Evolutionary conservation across 208 protist species (phyloP).

Genomic region (Porcisia hertigi): DNA sequence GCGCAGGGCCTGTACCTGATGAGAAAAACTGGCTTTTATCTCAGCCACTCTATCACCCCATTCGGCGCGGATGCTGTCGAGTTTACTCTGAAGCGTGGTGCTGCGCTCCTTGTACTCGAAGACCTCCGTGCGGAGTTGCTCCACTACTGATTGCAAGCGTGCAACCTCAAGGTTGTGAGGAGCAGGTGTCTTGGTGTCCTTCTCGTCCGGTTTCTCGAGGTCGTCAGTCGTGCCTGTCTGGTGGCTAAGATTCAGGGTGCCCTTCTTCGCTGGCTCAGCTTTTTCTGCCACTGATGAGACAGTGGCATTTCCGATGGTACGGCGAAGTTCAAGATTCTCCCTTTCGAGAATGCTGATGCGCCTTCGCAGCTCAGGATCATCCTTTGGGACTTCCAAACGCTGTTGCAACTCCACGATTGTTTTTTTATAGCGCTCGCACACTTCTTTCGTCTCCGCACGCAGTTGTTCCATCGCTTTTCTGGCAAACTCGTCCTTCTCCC

Average conservation of each 20-base stretch:
- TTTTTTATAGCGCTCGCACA: conserved; percentile 64
- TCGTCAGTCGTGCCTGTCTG: not conserved
- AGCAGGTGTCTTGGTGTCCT: not conserved
- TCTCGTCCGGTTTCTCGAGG: not conserved
- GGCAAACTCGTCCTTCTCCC: conserved; percentile 69
- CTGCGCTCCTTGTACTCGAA: conserved; percentile 34
- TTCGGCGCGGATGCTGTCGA: conserved; percentile 29
- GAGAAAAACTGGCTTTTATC: conserved; percentile 38
- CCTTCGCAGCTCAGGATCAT: conserved; percentile 13
- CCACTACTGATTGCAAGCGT: conserved; percentile 31
- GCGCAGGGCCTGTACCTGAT: conserved; percentile 38
- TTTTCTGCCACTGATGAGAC: not conserved
- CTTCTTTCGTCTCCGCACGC: conserved; percentile 53
- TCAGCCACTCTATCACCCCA: conserved; percentile 44
- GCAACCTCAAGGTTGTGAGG: not conserved
- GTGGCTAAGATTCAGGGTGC: not conserved
- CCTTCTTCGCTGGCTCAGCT: not conserved
- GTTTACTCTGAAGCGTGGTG: conserved; percentile 27
- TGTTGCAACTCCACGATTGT: conserved; percentile 44
- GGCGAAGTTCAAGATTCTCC: conserved; percentile 30
- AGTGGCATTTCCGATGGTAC: conserved; percentile 4
- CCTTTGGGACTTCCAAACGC: conserved; percentile 24
- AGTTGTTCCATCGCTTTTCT: conserved; percentile 54
- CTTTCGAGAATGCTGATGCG: conserved; percentile 26
- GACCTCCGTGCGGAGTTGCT: conserved; percentile 24